These are phyloP conservation scores for Fagopyrum esculentum DNA, from an alignment of 148 eudicot genomes.

Conservation along the genomic window DNA sequence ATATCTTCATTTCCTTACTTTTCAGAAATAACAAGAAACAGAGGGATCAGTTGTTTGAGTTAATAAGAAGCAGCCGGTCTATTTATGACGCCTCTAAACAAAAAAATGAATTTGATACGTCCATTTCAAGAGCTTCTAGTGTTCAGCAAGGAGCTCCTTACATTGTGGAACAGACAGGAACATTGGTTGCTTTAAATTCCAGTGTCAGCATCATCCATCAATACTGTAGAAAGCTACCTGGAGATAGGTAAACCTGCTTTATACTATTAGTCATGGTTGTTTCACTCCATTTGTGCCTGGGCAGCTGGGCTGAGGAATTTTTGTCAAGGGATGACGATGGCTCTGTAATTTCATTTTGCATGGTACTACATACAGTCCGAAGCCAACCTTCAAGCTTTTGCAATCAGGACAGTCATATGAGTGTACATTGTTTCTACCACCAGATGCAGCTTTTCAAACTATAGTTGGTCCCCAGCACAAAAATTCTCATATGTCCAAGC, in stretches of 20 bases:
- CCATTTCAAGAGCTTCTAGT: constrained; percentile 22
- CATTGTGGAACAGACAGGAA: constrained; percentile 38
- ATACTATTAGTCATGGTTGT: constrained; percentile 10
- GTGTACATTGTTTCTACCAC: constrained; percentile 42
- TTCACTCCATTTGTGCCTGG: constrained; percentile 4
- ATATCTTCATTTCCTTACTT: neutral
- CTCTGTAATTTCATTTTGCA: constrained; percentile 10
- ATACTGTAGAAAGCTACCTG: constrained; percentile 40
- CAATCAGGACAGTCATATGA: constrained; percentile 26
- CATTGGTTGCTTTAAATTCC: constrained; percentile 39
- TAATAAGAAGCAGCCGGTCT: constrained; percentile 34
- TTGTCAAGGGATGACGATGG: neutral
- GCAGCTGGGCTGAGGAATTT: constrained; percentile 5
- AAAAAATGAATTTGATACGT: constrained; percentile 27
- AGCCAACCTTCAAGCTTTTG: constrained; percentile 36
- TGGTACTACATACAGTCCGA: constrained; percentile 34
- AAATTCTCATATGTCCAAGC: constrained; percentile 26
- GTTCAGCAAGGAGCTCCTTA: constrained; percentile 24
- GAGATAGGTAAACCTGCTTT: constrained; percentile 31
- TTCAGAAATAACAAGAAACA: constrained; percentile 54
- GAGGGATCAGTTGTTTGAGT: constrained; percentile 35
- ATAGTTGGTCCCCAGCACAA: constrained; percentile 37
- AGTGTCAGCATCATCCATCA: constrained; percentile 36
- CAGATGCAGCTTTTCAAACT: constrained; percentile 45
- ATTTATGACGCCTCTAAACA: constrained; percentile 33